These are phyloP conservation scores for Stagonosporopsis chrysanthemi DNA, from an alignment of 2,329 filamentous ascomycete genomes.

Conservation along the genomic window DNA sequence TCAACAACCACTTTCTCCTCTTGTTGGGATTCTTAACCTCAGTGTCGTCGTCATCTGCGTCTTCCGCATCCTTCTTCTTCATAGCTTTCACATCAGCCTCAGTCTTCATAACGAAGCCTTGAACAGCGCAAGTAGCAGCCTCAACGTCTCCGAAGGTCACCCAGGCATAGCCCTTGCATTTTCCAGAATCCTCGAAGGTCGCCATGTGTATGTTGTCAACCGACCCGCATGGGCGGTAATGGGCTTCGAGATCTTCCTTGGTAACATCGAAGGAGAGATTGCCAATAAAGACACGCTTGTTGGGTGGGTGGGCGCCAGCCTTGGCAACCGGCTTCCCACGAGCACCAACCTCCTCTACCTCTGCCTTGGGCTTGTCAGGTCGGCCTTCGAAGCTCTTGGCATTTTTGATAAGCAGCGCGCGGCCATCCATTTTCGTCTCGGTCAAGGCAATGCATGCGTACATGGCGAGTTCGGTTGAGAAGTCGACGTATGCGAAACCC, in stretches of 20 bases:
- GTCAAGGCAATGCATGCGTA: slow-evolving; percentile 82
- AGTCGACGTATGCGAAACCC: slow-evolving; percentile 97
- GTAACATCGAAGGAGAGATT: slow-evolving; percentile 61
- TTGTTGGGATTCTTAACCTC: slow-evolving; percentile 56
- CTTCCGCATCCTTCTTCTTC: slow-evolving; percentile 60
- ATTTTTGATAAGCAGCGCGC: slow-evolving; percentile 91
- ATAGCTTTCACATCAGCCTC: slow-evolving; percentile 55
- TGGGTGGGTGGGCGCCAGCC: slow-evolving; percentile 65
- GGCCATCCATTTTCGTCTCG: slow-evolving; percentile 79
- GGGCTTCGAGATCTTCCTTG: slow-evolving; percentile 78
- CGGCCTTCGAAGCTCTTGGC: slow-evolving; percentile 90
- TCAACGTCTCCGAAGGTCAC: slow-evolving; percentile 85
- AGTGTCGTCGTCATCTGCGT: slow-evolving; percentile 61
- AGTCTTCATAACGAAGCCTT: slow-evolving; percentile 78
- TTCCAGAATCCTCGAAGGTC: slow-evolving; percentile 94
- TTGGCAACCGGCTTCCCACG: slow-evolving; percentile 43
- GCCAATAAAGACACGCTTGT: slow-evolving; percentile 83
- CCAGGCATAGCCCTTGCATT: slow-evolving; percentile 98
- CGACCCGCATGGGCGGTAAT: slow-evolving; percentile 85
- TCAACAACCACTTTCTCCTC: slow-evolving; percentile 77
- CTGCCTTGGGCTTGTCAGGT: slow-evolving; percentile 68
- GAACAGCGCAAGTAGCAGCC: slow-evolving; percentile 77
- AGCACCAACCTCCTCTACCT: slow-evolving; percentile 30
- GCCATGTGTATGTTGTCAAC: slow-evolving; percentile 86
- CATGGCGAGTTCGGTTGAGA: slow-evolving; percentile 71